Percentiles rank a stretch among this genome's conserved stretches.
Evolutionary conservation across 345 rosid species (phyloP).

Genomic region (Hevea brasiliensis): DNA sequence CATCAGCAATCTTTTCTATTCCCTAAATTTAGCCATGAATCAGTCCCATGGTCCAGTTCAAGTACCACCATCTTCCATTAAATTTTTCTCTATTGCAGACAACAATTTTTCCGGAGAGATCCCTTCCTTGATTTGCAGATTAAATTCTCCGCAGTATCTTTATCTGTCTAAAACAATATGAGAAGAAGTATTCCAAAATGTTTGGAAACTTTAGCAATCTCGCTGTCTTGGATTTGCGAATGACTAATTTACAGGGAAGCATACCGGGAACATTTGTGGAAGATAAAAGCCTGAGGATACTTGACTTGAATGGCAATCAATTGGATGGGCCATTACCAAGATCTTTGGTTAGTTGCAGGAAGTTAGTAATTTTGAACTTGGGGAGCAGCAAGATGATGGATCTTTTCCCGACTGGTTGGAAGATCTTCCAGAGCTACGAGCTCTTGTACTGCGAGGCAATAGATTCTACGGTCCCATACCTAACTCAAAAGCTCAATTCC

Average conservation of each 20-base stretch:
- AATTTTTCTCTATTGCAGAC: background rate
- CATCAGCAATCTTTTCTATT: no score
- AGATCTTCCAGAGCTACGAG: background rate
- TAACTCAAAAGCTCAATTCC: background rate
- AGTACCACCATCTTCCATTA: no score
- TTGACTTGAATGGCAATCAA: conserved; percentile 20
- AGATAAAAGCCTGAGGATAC: no score
- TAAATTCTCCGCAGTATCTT: no score
- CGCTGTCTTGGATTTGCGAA: background rate
- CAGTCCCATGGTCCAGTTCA: no score
- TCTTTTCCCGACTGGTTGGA: conserved; percentile 17
- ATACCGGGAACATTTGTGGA: no score
- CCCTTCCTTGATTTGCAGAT: no score
- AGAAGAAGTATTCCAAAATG: background rate
- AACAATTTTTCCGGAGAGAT: no score
- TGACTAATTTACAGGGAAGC: no score
- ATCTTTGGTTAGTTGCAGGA: conserved; percentile 20
- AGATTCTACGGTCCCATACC: conserved; percentile 14
- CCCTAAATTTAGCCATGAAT: no score
- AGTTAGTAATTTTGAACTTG: conserved; percentile 9
- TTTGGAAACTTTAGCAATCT: no score
- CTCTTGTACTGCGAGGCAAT: conserved; percentile 17
- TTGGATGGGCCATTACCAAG: conserved; percentile 24
- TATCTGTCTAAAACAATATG: no score
- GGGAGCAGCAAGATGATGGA: conserved; percentile 15